Conservation (phyloP, 2,329 filamentous ascomycete genomes). For the Cordyceps militaris region DNA sequence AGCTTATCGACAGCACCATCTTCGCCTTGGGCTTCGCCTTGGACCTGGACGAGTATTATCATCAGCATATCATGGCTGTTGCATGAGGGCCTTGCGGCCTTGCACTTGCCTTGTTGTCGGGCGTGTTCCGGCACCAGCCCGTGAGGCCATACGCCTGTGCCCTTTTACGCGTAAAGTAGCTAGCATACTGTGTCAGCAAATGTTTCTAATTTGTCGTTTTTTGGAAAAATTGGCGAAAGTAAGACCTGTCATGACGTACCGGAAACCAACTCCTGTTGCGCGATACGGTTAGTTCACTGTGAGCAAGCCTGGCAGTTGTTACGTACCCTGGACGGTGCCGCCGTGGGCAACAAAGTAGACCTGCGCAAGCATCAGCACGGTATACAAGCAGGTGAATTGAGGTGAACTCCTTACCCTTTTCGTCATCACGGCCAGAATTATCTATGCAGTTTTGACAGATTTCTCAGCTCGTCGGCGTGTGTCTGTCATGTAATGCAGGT, state of each 20-base stretch:
- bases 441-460: neutral
- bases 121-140: slow-evolving; percentile 56
- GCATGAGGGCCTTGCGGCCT: neutral
- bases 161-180: slow-evolving; percentile 48
- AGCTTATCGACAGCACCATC: slow-evolving; percentile 60
- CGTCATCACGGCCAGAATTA: slow-evolving; percentile 20
- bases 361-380: slow-evolving; percentile 26
- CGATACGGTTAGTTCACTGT: slow-evolving; percentile 19
- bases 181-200: slow-evolving; percentile 18
- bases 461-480: neutral
- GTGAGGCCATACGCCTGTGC: slow-evolving; percentile 45
- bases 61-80: slow-evolving; percentile 12
- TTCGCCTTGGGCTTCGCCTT: slow-evolving; percentile 80
- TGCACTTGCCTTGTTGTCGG: slow-evolving; percentile 43
- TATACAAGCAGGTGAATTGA: neutral
- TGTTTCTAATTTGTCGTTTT: no score
- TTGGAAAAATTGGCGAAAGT: neutral
- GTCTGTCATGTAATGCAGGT: neutral
- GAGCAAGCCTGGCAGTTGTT: slow-evolving; percentile 22
- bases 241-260: slow-evolving; percentile 26
- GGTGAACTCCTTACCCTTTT: slow-evolving; percentile 26
- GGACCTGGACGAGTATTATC: slow-evolving; percentile 52
- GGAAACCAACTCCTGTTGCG: slow-evolving; percentile 47
- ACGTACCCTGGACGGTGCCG: slow-evolving; percentile 57
- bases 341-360: slow-evolving; percentile 60